These are phyloP conservation scores for Rhizoclosmatium sp. DNA, from an alignment of 192 early-diverging fungal genomes.

Conservation along the genomic window DNA sequence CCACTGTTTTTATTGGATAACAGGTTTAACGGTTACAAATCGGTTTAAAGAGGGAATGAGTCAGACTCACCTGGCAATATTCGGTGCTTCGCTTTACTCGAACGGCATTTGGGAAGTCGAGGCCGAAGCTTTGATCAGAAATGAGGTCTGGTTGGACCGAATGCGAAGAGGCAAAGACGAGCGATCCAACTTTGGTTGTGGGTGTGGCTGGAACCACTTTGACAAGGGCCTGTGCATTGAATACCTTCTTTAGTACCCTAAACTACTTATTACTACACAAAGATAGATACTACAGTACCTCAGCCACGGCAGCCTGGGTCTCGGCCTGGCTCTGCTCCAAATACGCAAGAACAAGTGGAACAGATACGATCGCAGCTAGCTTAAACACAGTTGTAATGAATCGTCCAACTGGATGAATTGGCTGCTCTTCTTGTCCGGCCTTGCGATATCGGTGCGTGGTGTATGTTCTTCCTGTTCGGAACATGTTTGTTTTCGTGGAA, in stretches of 20 bases:
- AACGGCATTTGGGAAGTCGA: conserved; percentile 27
- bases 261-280: background rate
- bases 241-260: background rate
- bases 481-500: conserved; percentile 12
- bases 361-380: conserved; percentile 14
- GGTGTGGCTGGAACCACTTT: background rate
- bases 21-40: background rate
- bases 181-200: background rate
- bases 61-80: conserved; percentile 39
- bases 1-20: conserved; percentile 34
- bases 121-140: conserved; percentile 15
- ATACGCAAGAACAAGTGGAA: conserved; percentile 22
- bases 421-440: background rate
- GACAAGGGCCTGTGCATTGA: background rate
- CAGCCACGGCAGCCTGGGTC: conserved; percentile 18
- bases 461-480: conserved; percentile 21
- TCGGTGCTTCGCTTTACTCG: conserved; percentile 20
- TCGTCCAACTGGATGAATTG: background rate
- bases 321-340: conserved; percentile 4
- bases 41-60: background rate
- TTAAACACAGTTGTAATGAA: background rate
- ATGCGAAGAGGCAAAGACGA: conserved; percentile 28
- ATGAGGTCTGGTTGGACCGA: conserved; percentile 15
- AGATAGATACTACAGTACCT: background rate
- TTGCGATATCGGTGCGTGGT: background rate